Percentiles rank a stretch among this genome's conserved stretches.
Evolutionary conservation across 495 filamentous ascomycete species (phyloP).

Genomic region (Talaromyces adpressus): DNA sequence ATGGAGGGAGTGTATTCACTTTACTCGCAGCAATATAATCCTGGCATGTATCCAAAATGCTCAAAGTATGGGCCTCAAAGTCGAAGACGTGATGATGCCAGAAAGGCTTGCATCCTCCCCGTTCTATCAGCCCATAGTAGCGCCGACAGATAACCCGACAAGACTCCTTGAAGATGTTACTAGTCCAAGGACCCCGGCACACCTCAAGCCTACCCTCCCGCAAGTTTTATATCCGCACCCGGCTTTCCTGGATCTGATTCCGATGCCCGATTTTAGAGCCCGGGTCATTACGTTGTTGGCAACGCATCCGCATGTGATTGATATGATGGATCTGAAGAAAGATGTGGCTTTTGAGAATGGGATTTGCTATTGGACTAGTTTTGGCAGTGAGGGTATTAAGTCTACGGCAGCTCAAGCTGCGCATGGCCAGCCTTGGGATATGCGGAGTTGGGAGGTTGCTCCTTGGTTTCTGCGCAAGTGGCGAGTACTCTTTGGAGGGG

Average conservation of each 20-base stretch:
- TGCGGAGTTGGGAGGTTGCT: conserved; percentile 27
- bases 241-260: conserved; percentile 34
- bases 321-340: conserved; percentile 31
- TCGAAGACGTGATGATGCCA: conserved; percentile 15
- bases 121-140: conserved; percentile 23
- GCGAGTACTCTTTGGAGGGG: conserved; percentile 15
- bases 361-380: conserved; percentile 11
- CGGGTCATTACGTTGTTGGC: conserved; percentile 30
- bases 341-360: conserved; percentile 29
- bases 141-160: conserved; percentile 16
- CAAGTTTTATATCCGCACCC: conserved; percentile 39
- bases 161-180: conserved; percentile 15
- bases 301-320: conserved; percentile 22
- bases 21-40: conserved; percentile 6
- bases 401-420: not conserved
- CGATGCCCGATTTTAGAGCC: conserved; percentile 29
- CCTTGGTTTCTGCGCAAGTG: conserved; percentile 33
- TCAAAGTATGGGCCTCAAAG: conserved; percentile 20
- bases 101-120: conserved; percentile 21
- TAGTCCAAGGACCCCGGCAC: conserved; percentile 23
- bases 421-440: conserved; percentile 25
- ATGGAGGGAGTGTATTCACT: not conserved
- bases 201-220: conserved; percentile 31
- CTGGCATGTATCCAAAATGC: conserved; percentile 31
- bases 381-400: conserved; percentile 3